Conservation (phyloP, 2,329 filamentous ascomycete genomes). For the Catunica adiposa region DNA sequence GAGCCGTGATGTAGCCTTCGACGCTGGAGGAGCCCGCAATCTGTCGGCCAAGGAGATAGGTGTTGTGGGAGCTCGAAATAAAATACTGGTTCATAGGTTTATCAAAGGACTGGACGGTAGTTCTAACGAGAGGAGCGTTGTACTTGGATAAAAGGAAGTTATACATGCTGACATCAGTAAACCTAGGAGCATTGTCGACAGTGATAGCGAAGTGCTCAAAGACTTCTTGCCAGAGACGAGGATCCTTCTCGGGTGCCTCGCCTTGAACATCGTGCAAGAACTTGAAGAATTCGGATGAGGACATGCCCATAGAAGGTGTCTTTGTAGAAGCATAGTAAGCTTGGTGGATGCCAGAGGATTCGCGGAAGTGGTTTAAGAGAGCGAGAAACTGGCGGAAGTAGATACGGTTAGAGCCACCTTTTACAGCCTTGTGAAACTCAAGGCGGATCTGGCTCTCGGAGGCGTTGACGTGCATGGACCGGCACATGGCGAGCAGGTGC, state of each 20-base stretch:
- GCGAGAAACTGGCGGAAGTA: slow-evolving; percentile 67
- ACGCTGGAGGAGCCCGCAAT: slow-evolving; percentile 80
- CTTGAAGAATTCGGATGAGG: slow-evolving; percentile 51
- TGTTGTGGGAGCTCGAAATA: slow-evolving; percentile 97
- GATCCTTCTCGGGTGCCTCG: slow-evolving; percentile 50
- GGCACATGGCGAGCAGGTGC: slow-evolving; percentile 70
- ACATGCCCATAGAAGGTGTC: slow-evolving; percentile 43
- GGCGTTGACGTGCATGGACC: slow-evolving; percentile 81
- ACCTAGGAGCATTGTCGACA: slow-evolving; percentile 24
- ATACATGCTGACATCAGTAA: slow-evolving; percentile 64
- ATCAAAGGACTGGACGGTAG: slow-evolving; percentile 49
- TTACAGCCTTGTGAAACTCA: slow-evolving; percentile 60
- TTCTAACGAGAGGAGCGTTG: slow-evolving; percentile 51
- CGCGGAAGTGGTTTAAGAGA: slow-evolving; percentile 56
- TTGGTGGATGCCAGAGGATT: slow-evolving; percentile 1
- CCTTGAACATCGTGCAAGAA: slow-evolving; percentile 63
- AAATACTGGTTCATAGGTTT: slow-evolving; percentile 91
- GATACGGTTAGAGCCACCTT: slow-evolving; percentile 44
- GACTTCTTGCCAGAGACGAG: slow-evolving; percentile 47
- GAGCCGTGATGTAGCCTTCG: slow-evolving; percentile 81
- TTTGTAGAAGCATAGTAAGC: slow-evolving; percentile 41
- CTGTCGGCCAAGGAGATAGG: slow-evolving; percentile 83
- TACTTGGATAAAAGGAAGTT: slow-evolving; percentile 58
- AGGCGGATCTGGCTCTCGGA: slow-evolving; percentile 55
- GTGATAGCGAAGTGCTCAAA: slow-evolving; percentile 48